These are phyloP conservation scores for Carallia brachiata DNA, from an alignment of 345 rosid species.

Conservation along the genomic window DNA sequence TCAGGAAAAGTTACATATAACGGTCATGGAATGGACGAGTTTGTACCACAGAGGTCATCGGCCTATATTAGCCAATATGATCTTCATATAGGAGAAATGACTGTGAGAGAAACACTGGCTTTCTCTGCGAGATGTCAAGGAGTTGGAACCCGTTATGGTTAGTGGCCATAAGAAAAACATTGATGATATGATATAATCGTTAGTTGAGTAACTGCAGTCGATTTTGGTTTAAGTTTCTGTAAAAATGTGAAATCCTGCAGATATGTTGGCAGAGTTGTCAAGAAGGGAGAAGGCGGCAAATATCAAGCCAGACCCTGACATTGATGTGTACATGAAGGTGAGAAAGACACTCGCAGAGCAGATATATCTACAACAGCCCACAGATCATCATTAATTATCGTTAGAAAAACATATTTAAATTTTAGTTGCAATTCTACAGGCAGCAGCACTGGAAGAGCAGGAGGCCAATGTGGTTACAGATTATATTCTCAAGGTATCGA, in stretches of 20 bases:
- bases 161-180: neutral
- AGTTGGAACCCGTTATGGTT: slow-evolving; percentile 55
- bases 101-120: slow-evolving; percentile 62
- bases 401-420: neutral
- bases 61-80: slow-evolving; percentile 63
- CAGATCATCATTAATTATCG: too few relatives aligned
- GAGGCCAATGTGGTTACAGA: slow-evolving; percentile 65
- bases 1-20: slow-evolving; percentile 62
- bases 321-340: slow-evolving; percentile 85
- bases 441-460: slow-evolving; percentile 58
- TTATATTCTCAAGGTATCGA: slow-evolving; percentile 67
- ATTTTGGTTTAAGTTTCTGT: neutral
- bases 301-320: slow-evolving; percentile 82
- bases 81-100: slow-evolving; percentile 63
- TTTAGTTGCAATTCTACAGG: slow-evolving; percentile 38
- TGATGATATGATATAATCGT: neutral
- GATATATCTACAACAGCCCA: too few relatives aligned
- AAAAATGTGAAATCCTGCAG: slow-evolving; percentile 29
- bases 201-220: neutral
- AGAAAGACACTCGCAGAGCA: neutral
- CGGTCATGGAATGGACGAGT: slow-evolving; percentile 61
- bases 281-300: slow-evolving; percentile 78
- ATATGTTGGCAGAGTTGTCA: slow-evolving; percentile 62
- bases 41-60: slow-evolving; percentile 59
- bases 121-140: slow-evolving; percentile 71